Base-by-base conservation (phyloP, 1,284 basidiomycete genomes). In the Irpex rosettiformis region DNA sequence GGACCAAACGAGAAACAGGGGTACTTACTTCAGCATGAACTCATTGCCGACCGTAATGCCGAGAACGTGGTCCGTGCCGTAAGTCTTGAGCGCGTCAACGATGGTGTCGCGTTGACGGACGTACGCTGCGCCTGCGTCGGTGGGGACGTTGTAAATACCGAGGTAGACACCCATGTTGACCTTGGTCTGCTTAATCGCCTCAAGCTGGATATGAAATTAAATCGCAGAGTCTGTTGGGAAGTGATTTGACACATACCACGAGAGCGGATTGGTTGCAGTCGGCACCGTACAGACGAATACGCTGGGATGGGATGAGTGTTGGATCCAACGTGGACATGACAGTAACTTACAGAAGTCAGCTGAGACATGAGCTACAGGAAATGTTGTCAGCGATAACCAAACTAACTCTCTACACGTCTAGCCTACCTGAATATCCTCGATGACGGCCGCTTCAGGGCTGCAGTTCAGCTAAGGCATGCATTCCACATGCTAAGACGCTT, bases 101-200 rank as follows among this genome's bases (percentile, higher is more conserved):
- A 96, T 83, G 33, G 77, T 75, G 60, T 82, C 78, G 40, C 85
- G 82, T 73, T 98, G 96, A 51, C 89, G 80, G 1, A 72, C 64
- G 70, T 94, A 97, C 1, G 89, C 86, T 0, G 78, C 75, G 27
- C 89, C 60, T 28, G 28, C 84, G 62, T 89, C 85, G 55, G 79
- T 82, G 37, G 88, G 70, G 8, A 79, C 65, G 27, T 80, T 79
- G 71, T 88, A 98, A 67, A 92, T 93, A 28, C 88, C 96, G n/a
- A 94, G 79, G 73, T 79, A 97, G 13, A 98, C 90, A 8, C 75
- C 77, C 84, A 98, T 81, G 73, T 96, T 81, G 56, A 94, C 91
- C 72, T 96, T 93, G 53, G 94, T 96, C 67, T 88, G 84, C 68
- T 89, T 79, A 70, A 99, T 92, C 0, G 91, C 93, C 64, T 92